Evolutionary conservation across 345 rosid genomes (phyloP).

Genomic region (Mercurialis annua): DNA sequence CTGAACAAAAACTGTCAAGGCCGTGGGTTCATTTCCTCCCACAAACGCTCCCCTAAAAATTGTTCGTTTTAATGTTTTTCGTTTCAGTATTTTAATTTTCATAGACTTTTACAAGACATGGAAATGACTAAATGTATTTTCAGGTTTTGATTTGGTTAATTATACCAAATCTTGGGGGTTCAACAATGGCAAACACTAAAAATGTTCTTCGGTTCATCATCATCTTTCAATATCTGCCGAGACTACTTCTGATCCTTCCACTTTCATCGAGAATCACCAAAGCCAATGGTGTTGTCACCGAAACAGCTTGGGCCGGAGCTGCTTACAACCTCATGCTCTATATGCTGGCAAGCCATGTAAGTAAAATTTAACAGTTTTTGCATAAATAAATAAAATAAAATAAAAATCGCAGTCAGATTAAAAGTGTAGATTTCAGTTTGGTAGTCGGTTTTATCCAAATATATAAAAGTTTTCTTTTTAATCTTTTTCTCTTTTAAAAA

Average conservation of each 20-base stretch:
- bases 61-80: too few species aligned
- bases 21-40: too few species aligned
- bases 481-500: too few species aligned
- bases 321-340: slow-evolving; percentile 84
- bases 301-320: slow-evolving; percentile 97
- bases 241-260: slow-evolving; percentile 67
- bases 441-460: not conserved
- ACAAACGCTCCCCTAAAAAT: too few species aligned
- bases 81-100: too few species aligned
- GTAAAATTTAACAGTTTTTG: slow-evolving; percentile 13
- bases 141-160: slow-evolving; percentile 81
- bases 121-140: too few species aligned
- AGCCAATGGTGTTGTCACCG: slow-evolving; percentile 81
- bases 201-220: slow-evolving; percentile 77
- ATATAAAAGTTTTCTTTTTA: too few species aligned
- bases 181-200: slow-evolving; percentile 77
- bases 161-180: slow-evolving; percentile 67
- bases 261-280: slow-evolving; percentile 75
- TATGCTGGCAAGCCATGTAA: slow-evolving; percentile 99
- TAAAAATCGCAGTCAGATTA: too few species aligned
- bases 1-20: too few species aligned
- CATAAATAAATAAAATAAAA: not conserved
- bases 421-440: not conserved
- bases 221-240: slow-evolving; percentile 76
- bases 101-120: too few species aligned